Base-by-base conservation (phyloP, 306 rosid species). In the Vachellia collinsii region DNA sequence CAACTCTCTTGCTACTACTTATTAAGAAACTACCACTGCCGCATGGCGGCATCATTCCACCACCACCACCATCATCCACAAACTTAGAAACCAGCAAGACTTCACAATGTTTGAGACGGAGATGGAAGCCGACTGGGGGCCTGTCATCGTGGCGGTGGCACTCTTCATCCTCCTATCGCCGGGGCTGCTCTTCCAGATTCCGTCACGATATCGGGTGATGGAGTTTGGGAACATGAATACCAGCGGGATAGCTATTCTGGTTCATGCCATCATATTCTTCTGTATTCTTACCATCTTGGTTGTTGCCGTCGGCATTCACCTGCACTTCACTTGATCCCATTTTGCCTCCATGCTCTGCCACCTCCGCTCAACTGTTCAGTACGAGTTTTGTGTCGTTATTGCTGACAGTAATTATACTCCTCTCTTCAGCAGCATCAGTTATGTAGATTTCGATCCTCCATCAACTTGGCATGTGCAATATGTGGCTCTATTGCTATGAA, bases 221-320 rank as follows among this genome's bases (percentile, higher is more conserved):
- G 99, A 95, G 86, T 95, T 95, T 53, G 99, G 99, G 7, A 95
- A 89, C 92, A 93, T 95, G 99, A 39, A 22, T 85, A 95, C 99
- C 13, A 95, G 99, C 71, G 99, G 99, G 64, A 93, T 95, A 69
- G 89, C 99, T 58, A 93, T 95, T 85, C 88, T 95, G 81, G 74
- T 95, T 76, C 99, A 94, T 80, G 97, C 99, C 74, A 36, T 94
- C 68, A 83, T 94, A 36, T 94, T 70, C 90, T 94, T 93, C 77
- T 90, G 95, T 84, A 83, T 94, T 81, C 72, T 91, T 70, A 94
- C 97, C 76, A 91, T 94, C 78, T 80, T 94, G 86, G 25, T 90
- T 83, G 75, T 93, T 72, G 99, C 97, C 23, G 77, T 94, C 36
- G 99, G 99, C 83, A 89, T 94, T 86, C 99, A 94, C 82, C 25